Evolutionary conservation across 352 stramenopile species (phyloP), one percentile per base, ranked within the genome.

Genomic region (Globisporangium viniferum): DNA sequence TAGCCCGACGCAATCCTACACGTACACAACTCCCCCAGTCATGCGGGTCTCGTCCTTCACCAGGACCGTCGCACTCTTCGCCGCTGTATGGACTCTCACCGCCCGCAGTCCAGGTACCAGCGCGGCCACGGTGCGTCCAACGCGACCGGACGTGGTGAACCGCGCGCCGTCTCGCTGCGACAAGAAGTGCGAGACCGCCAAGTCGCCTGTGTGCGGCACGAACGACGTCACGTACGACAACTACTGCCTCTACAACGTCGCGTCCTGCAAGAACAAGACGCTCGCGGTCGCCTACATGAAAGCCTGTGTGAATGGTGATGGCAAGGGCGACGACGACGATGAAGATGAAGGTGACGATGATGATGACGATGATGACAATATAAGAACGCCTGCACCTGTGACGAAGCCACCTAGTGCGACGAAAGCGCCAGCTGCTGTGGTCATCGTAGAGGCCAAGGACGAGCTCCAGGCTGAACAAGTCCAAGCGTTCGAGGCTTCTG

Each of bases 201-300:
- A 54, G 3, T 51, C 41, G 24, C 70, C 70, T 1, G 48, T 77
- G 7, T 81, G 74, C 27, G 74, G 69, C 22, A 71, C 69, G n/a
- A 51, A 81, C 62, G 54, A 58, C 44, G 35, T 68, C 49, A 77
- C 69, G 22, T 81, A 79, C 39, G 31, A 44, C 35, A 81, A 75
- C 61, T 31, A 67, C 10, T 81, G 74, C 55, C 46, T 70, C 22
- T 76, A 84, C 54, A 65, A 59, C 20, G 44, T 73, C 15, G 76
- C 67, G 14, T 62, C 65, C 27, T 81, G 72, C 33, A 64, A 64
- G 33, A 58, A 73, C 20, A 64, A 65, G 12, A 71, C 68, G 18
- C 67, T 82, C 46, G 68, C 64, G 3, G 15, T 79, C 33, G 75
- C 78, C 29, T 78, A 75, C 63, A 64, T 73, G 1, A 44, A 35